These are phyloP conservation scores for Nevesoporus exiguus DNA, from an alignment of 768 basidiomycete species.

Conservation along the genomic window DNA sequence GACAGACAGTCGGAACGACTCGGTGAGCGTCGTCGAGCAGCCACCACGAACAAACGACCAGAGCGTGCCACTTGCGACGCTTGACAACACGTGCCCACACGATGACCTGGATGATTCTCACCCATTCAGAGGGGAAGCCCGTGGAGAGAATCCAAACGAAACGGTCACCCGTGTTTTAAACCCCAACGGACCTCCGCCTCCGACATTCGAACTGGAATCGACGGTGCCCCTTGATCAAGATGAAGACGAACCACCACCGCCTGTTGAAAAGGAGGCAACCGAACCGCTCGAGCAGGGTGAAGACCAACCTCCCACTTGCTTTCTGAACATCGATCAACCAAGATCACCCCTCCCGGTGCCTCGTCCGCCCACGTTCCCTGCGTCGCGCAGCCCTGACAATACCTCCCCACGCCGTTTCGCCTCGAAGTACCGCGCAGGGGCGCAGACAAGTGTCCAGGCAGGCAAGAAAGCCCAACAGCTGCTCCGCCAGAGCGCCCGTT, in stretches of 20 bases:
- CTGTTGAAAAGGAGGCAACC: background rate
- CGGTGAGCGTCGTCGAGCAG: background rate
- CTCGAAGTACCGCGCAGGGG: background rate
- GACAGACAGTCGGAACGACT: background rate
- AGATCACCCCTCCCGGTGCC: background rate
- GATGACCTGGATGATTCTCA: background rate
- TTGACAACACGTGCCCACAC: background rate
- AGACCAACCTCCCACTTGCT: background rate
- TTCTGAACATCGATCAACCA: background rate
- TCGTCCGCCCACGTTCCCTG: slow-evolving; percentile 9
- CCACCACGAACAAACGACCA: background rate
- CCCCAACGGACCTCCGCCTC: background rate
- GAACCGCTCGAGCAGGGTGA: background rate
- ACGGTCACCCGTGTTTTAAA: background rate
- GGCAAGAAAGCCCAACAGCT: background rate
- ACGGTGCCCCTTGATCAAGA: background rate
- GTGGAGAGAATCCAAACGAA: background rate
- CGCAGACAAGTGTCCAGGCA: slow-evolving; percentile 5
- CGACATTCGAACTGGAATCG: background rate
- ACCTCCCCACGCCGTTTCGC: background rate
- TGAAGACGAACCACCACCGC: background rate
- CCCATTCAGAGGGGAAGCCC: background rate
- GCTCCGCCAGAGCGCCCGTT: background rate
- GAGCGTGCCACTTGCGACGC: background rate
- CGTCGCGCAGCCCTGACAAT: background rate